Base-by-base conservation (phyloP, 2,329 filamentous ascomycete genomes). In the Dactylonectria estremocensis region DNA sequence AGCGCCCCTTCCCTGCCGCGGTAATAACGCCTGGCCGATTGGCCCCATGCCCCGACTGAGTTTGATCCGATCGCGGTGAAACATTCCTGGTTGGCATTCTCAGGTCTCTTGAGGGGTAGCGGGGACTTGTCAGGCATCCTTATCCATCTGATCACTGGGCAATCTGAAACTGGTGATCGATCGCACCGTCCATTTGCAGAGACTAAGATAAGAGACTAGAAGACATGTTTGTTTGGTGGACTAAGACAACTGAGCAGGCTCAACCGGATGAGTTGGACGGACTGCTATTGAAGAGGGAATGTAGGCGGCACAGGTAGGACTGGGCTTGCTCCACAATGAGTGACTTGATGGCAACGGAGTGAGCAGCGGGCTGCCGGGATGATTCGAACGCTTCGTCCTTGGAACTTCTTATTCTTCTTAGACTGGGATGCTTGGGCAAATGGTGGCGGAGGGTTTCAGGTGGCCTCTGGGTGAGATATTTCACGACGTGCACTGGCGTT, bases 331-430 rank as follows among this genome's bases (percentile, higher is more conserved):
- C 68, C 64, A 59, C 67, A 66, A 66, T 50, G 64, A 57, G 71
- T 67, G 70, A 72, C 64, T 69, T 71, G 63, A 76, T 31, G 74
- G 62, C 62, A 49, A 54, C 33, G 24, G 61, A 56, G 65, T 45
- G 71, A 75, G 71, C 71, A 74, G 71, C 70, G 64, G 67, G 66
- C 68, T 72, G 72, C 72, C 71, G 20, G 50, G 55, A 52, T 35
- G 61, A 69, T 40, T 43, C 40, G 40, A 46, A 62, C 35, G 50
- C 40, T 55, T 53, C 33, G 49, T 59, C 58, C 58, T 68, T 60
- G 61, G 54, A 33, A 54, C n/a, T 43, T 52, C 45, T 57, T 43
- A 20, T 37, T 54, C 59, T 58, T 43, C 59, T 72, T 76, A 76
- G 73, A 76, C 69, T 70, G 67, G 63, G 56, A 59, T 72, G 68